These are phyloP conservation scores for Eimeria brunetti DNA, from an alignment of 169 alveolate species.

Conservation along the genomic window DNA sequence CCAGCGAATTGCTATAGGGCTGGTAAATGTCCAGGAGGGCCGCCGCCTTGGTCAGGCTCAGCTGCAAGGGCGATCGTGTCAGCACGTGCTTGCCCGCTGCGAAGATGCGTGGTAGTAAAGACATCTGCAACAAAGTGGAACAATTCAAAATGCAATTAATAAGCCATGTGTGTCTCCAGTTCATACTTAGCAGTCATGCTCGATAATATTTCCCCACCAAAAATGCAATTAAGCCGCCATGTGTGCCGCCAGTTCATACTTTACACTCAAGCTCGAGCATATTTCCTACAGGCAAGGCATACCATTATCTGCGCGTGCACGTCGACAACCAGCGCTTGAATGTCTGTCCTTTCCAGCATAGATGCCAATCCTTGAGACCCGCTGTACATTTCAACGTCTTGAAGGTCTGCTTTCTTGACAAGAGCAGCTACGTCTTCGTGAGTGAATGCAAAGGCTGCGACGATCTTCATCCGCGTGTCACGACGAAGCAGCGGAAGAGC, in stretches of 20 bases:
- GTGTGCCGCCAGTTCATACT: neutral
- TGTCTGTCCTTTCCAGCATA: constrained; percentile 67
- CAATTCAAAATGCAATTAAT: neutral
- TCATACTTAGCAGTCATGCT: neutral
- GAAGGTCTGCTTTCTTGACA: constrained; percentile 24
- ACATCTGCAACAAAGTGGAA: constrained; percentile 33
- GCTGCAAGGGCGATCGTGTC: constrained; percentile 72
- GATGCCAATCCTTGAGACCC: constrained; percentile 65
- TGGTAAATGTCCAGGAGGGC: constrained; percentile 64
- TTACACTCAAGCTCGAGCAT: neutral
- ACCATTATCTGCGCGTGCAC: constrained; percentile 76
- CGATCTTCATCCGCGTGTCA: constrained; percentile 71
- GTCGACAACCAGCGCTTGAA: constrained; percentile 76
- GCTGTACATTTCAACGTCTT: constrained; percentile 51
- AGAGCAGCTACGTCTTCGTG: constrained; percentile 45
- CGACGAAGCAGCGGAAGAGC: constrained; percentile 79
- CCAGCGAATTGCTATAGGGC: constrained; percentile 55
- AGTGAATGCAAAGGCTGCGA: constrained; percentile 67
- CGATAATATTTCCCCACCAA: neutral
- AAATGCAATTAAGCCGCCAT: neutral
- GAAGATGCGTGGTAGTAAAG: constrained; percentile 56
- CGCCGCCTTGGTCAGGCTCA: constrained; percentile 56
- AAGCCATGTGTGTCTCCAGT: neutral
- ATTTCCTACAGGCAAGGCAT: neutral
- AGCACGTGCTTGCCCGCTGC: constrained; percentile 77